These are phyloP conservation scores for Populus trichocarpa DNA, from an alignment of 441 rosid species.

Conservation along the genomic window DNA sequence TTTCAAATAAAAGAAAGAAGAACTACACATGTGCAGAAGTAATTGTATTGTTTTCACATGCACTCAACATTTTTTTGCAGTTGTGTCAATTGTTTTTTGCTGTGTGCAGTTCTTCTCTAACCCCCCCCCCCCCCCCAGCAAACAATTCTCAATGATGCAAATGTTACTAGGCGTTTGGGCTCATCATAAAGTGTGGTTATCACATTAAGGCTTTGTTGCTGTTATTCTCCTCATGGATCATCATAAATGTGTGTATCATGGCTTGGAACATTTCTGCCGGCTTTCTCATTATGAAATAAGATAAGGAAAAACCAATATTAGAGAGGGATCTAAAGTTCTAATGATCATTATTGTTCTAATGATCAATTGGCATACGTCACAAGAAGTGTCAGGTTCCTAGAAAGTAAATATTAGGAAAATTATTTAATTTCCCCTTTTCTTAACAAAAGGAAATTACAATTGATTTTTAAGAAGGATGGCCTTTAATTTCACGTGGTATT, in stretches of 20 bases:
- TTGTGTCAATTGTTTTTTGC: too few species aligned
- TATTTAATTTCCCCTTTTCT: neutral
- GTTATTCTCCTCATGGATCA: neutral
- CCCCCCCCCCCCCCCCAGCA: too few species aligned
- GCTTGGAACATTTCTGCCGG: neutral
- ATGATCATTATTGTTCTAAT: neutral
- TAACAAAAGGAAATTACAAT: neutral
- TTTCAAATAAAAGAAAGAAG: conserved; percentile 3
- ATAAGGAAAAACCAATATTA: neutral
- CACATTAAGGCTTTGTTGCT: neutral
- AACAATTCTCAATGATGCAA: too few species aligned
- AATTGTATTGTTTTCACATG: neutral
- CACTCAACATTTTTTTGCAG: neutral
- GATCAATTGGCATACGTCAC: neutral
- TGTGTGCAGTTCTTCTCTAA: neutral
- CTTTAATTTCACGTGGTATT: neutral
- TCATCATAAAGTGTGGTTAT: neutral
- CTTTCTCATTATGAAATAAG: neutral
- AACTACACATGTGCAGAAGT: neutral
- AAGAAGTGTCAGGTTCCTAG: neutral
- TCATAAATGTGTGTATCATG: neutral
- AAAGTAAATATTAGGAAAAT: neutral
- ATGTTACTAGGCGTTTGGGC: neutral
- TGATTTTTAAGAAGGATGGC: neutral
- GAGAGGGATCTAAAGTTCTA: conserved; percentile 2